Evolutionary conservation across 345 rosid species (phyloP).

Genomic region (Eucalyptus microcorys): DNA sequence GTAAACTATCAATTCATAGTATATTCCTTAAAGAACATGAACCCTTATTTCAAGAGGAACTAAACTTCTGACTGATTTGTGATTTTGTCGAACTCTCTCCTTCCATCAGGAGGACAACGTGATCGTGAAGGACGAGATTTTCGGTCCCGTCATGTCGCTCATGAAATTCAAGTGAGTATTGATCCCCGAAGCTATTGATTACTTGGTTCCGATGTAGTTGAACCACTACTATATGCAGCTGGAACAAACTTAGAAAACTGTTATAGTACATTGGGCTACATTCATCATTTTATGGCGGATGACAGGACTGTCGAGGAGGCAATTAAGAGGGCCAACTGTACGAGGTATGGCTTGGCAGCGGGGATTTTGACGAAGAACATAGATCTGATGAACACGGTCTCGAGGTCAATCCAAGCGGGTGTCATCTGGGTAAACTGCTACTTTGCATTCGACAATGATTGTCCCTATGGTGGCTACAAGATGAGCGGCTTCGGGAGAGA

Average conservation of each 20-base stretch:
- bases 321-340: conserved; percentile 47
- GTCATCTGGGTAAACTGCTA: conserved; percentile 67
- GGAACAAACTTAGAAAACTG: neutral
- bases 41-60: neutral
- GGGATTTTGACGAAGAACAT: conserved; percentile 57
- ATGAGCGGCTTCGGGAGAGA: conserved; percentile 69
- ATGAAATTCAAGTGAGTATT: conserved; percentile 65
- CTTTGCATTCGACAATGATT: conserved; percentile 39
- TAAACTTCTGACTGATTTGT: neutral
- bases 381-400: conserved; percentile 48
- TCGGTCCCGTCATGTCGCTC: conserved; percentile 68
- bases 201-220: neutral
- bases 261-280: neutral
- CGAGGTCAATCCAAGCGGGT: conserved; percentile 60
- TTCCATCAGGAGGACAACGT: conserved; percentile 43
- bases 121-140: conserved; percentile 67
- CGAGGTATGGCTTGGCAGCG: conserved; percentile 68
- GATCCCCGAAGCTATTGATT: neutral
- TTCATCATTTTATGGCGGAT: neutral
- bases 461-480: conserved; percentile 67
- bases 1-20: conserved; percentile 3
- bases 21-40: neutral
- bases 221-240: neutral
- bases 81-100: neutral
- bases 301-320: conserved; percentile 62